phyloP scores from a whole-genome alignment of 768 basidiomycete genomes.

The Tylopilus cervinicoccineus region DNA sequence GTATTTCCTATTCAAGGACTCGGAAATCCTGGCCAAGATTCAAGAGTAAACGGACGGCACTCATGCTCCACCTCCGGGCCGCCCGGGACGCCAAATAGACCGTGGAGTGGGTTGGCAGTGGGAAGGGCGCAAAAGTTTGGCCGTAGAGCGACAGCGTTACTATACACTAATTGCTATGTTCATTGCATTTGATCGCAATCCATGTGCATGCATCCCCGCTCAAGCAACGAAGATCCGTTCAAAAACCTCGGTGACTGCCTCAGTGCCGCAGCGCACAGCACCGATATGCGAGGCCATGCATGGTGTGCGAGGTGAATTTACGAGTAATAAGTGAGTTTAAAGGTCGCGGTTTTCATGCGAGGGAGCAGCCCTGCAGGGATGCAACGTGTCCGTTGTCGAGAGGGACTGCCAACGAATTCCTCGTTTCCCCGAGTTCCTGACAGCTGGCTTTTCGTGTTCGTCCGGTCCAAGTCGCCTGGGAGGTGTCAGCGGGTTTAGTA shows the following conservation, averaged over 20 bases:
- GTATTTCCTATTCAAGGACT: conserved; percentile 91
- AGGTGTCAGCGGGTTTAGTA: conserved; percentile 21
- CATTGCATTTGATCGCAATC: conserved; percentile 24
- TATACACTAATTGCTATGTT: conserved; percentile 21
- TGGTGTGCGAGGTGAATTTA: conserved; percentile 9
- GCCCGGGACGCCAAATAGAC: background rate
- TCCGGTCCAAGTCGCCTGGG: background rate
- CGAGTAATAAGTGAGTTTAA: background rate
- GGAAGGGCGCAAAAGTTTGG: conserved; percentile 15
- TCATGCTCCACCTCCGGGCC: background rate
- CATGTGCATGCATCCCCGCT: conserved; percentile 29
- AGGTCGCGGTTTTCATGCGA: background rate
- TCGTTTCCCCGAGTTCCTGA: conserved; percentile 1
- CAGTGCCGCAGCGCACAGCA: background rate
- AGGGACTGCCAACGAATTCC: background rate
- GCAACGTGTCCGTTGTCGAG: conserved; percentile 4
- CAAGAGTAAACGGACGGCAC: conserved; percentile 58
- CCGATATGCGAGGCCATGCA: background rate
- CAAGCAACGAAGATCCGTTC: conserved; percentile 8
- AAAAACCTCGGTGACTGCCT: background rate
- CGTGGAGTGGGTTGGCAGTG: conserved; percentile 2
- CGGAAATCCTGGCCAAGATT: conserved; percentile 95
- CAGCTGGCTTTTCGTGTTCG: background rate
- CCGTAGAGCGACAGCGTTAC: conserved; percentile 12
- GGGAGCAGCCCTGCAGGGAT: conserved; percentile 6